A percentile compares a stretch with the other conserved stretches of the same genome.
Conservation (phyloP, 306 rosid species). For the Datisca glomerata region DNA sequence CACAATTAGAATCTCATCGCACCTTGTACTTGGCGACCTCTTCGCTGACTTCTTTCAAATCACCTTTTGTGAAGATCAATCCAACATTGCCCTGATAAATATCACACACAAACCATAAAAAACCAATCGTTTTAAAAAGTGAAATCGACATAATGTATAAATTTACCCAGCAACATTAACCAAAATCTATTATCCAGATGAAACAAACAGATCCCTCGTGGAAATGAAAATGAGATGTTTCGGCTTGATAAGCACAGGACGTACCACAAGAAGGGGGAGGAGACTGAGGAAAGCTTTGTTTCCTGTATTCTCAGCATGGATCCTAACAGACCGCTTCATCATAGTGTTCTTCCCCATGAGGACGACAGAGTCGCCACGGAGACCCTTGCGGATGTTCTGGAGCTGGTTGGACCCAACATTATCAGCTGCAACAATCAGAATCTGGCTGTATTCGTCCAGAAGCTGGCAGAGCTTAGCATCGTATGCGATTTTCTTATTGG, state of each 20-base stretch:
- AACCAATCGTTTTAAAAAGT: too few relatives aligned
- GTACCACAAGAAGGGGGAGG: slow-evolving; percentile 69
- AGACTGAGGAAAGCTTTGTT: slow-evolving; percentile 52
- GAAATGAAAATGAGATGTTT: background rate
- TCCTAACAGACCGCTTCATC: slow-evolving; percentile 79
- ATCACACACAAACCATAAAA: too few relatives aligned
- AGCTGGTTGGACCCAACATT: slow-evolving; percentile 89
- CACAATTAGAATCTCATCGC: too few relatives aligned
- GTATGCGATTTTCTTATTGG: slow-evolving; percentile 67
- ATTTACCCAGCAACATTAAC: too few relatives aligned
- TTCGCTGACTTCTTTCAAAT: slow-evolving; percentile 87
- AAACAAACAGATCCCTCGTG: too few relatives aligned
- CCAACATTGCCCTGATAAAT: slow-evolving; percentile 70
- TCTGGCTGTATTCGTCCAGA: slow-evolving; percentile 57
- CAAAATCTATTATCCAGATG: too few relatives aligned
- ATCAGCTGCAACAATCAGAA: slow-evolving; percentile 74
- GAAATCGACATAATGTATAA: too few relatives aligned
- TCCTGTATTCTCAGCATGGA: slow-evolving; percentile 63
- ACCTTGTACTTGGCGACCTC: slow-evolving; percentile 98
- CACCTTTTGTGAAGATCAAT: slow-evolving; percentile 82
- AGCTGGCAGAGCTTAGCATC: slow-evolving; percentile 65
- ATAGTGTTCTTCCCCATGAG: slow-evolving; percentile 98
- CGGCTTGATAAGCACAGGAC: background rate
- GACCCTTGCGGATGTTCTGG: slow-evolving; percentile 65
- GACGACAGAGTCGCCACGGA: slow-evolving; percentile 73